Evolutionary conservation across 208 protist species (phyloP).

Genomic region (Trypanosoma congolense): DNA sequence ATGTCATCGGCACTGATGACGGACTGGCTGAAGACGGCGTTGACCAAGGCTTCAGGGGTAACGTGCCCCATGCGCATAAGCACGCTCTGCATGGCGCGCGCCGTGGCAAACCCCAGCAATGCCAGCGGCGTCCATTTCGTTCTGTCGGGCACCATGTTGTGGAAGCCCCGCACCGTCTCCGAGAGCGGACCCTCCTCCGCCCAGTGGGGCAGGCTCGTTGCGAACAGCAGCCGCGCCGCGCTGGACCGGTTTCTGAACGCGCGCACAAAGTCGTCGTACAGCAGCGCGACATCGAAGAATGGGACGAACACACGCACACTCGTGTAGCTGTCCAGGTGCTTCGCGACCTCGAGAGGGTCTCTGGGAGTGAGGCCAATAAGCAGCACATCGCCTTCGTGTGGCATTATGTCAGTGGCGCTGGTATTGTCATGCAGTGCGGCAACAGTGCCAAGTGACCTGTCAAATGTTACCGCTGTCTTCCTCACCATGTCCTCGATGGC

Average conservation of each 20-base stretch:
- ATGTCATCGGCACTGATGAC: conserved; percentile 24
- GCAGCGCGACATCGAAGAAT: conserved; percentile 30
- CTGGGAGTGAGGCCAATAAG: conserved; percentile 14
- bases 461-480: conserved; percentile 8
- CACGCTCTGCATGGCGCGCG: conserved; percentile 9
- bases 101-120: conserved; percentile 11
- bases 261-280: conserved; percentile 25
- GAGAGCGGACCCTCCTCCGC: conserved; percentile 17
- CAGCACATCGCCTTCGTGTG: conserved; percentile 5
- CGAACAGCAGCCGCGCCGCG: conserved; percentile 26
- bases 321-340: conserved; percentile 15
- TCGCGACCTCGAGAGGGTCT: conserved; percentile 15
- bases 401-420: neutral
- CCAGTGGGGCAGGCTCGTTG: conserved; percentile 52
- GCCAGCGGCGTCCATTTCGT: conserved; percentile 8
- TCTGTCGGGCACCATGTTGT: neutral
- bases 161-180: conserved; percentile 14
- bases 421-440: neutral
- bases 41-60: conserved; percentile 17
- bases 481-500: neutral
- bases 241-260: conserved; percentile 12
- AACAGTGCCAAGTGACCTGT: conserved; percentile 1
- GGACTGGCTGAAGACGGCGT: conserved; percentile 20
- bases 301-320: conserved; percentile 21
- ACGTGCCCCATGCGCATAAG: conserved; percentile 13